Percentiles rank a stretch among this genome's conserved stretches.
Conservation (phyloP, 805 yeast species). For the Cyberlindnera mycetangii region DNA sequence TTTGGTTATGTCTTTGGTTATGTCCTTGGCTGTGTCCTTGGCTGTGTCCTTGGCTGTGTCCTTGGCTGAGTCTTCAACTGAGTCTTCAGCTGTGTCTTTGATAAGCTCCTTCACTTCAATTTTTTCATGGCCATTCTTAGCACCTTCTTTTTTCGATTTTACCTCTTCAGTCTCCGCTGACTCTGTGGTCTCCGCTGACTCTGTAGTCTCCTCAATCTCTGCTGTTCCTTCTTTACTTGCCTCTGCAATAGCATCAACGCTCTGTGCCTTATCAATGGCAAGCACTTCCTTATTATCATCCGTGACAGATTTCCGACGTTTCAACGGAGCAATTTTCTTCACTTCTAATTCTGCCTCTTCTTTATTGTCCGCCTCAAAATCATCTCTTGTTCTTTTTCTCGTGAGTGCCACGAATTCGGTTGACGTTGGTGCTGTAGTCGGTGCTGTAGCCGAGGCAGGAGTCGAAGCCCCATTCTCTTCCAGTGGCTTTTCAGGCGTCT, state of each 20-base stretch:
- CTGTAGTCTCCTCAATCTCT: conserved; percentile 13
- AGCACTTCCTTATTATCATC: conserved; percentile 7
- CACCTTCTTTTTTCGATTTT: no score
- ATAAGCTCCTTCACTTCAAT: no score
- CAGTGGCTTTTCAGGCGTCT: no score
- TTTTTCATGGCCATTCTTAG: no score
- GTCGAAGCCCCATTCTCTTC: no score
- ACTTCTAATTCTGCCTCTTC: conserved; percentile 13
- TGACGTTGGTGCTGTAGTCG: neutral
- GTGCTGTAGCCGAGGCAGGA: neutral
- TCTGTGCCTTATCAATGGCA: conserved; percentile 1
- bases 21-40: conserved; percentile 11
- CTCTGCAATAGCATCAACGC: conserved; percentile 6
- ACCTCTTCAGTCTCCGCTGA: neutral
- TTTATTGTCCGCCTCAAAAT: conserved; percentile 22
- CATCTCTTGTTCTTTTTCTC: conserved; percentile 31
- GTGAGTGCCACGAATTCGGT: conserved; percentile 7
- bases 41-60: conserved; percentile 4
- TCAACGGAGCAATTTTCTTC: conserved; percentile 20
- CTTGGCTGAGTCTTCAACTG: neutral
- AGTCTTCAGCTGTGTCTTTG: no score
- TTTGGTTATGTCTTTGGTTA: neutral
- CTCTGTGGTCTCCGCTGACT: conserved; percentile 4
- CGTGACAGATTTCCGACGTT: conserved; percentile 19
- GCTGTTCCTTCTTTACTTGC: conserved; percentile 15